Evolutionary conservation across 768 basidiomycete genomes (phyloP), one percentile per base, ranked within the genome.

Genomic region (Calvatia gigantea): DNA sequence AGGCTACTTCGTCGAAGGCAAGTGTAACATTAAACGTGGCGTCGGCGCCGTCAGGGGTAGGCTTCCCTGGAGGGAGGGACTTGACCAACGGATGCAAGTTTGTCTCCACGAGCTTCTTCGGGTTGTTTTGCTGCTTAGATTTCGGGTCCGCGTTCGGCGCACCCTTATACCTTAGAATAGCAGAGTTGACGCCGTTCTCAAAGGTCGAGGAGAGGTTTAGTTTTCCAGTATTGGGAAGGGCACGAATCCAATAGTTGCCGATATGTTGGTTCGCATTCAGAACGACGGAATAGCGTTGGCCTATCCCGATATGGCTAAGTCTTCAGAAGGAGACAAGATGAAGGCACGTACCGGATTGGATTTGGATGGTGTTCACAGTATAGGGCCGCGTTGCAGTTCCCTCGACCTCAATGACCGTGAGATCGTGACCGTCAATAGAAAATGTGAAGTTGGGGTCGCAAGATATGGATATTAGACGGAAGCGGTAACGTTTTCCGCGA

Each of bases 351-450:
- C 51, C 21, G 8, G 58, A 43, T 15, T 56, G 56, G 14, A 59
- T 56, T n/a, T 52, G 54, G 29, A 59, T 32, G 17, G 67, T 69
- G 49, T 75, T 74, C 3, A 77, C 75, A 11, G 39, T 47, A 17
- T 61, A 19, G 14, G 64, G 66, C 25, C 48, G 42, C 1, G 62
- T 62, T 27, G 65, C 62, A 29, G 60, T 57, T 9, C 70, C 70
- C n/a, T 75, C 76, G 4, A 64, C 67, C 59, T 70, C 71, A 32
- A 73, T 73, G 49, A 79, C 67, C 23, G 56, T 63, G 57, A 81
- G 60, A 7, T 62, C 62, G 61, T 81, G 80, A 2, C 65, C 64
- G 38, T 79, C 75, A 56, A 81, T 80, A 2, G 71, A 75, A 67
- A 81, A 75, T 2, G 56, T 59, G 59, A 70, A 74, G 54, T 69